phyloP scores from a whole-genome alignment of 139 green algal genomes.

The Closterium sp. region DNA sequence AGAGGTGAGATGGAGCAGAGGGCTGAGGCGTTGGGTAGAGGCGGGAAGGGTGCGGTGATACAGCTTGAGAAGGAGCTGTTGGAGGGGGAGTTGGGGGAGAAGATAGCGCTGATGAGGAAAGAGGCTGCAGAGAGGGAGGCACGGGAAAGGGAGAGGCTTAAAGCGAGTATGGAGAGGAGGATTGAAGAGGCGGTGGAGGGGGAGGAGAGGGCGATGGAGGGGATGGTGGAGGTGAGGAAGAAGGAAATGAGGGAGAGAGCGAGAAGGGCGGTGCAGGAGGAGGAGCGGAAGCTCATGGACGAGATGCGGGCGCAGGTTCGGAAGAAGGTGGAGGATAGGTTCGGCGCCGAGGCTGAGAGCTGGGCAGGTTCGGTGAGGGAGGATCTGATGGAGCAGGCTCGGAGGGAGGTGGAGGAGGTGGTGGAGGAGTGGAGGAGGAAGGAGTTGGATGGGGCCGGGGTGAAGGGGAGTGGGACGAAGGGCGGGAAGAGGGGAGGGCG shows the following conservation, averaged over 20 bases:
- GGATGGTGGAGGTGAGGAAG: not conserved
- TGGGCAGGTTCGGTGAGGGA: not conserved
- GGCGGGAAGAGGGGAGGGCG: not conserved
- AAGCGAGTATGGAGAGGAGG: not conserved
- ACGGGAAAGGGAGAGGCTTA: not conserved
- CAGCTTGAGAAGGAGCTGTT: not conserved
- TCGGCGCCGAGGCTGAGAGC: not conserved
- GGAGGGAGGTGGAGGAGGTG: not conserved
- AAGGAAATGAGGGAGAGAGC: not conserved
- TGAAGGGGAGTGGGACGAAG: not conserved
- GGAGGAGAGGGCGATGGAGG: conserved; percentile 3
- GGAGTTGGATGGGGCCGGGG: not conserved
- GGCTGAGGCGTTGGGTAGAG: not conserved
- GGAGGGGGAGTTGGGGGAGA: not conserved
- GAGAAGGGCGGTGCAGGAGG: not conserved
- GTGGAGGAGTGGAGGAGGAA: not conserved
- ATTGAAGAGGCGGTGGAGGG: not conserved
- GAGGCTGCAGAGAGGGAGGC: not conserved
- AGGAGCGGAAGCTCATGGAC: not conserved
- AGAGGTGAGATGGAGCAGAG: not conserved
- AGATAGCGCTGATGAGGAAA: not conserved
- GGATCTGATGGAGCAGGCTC: not conserved
- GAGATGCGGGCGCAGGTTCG: conserved; percentile 1
- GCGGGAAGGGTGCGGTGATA: not conserved
- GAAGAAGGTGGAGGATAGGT: conserved; percentile 1